Conservation (phyloP, 352 stramenopile species). For the Pseudoperonospora humuli region DNA sequence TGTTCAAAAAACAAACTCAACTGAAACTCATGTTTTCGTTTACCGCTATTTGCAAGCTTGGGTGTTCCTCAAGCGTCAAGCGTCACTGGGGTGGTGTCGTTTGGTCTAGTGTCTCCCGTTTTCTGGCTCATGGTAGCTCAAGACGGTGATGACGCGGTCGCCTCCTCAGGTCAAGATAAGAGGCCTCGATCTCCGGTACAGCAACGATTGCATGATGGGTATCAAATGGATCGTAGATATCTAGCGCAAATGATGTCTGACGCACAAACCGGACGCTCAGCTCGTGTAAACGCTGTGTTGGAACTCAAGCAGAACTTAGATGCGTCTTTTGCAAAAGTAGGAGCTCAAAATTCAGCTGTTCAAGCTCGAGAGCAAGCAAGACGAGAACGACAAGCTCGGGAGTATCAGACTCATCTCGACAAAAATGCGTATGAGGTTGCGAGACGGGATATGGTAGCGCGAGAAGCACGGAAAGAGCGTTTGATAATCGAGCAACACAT, state of each 20-base stretch:
- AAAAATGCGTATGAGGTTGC: conserved; percentile 76
- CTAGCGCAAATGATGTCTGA: conserved; percentile 33
- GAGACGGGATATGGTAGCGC: conserved; percentile 36
- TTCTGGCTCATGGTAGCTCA: conserved; percentile 4
- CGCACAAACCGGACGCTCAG: conserved; percentile 23
- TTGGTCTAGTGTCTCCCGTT: not conserved
- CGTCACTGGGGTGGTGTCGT: conserved; percentile 7
- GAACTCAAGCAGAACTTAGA: conserved; percentile 55
- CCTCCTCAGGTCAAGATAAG: not conserved
- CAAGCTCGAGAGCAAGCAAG: conserved; percentile 19
- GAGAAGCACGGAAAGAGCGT: conserved; percentile 28
- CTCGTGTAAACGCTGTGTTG: conserved; percentile 50
- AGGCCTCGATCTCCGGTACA: conserved; percentile 24
- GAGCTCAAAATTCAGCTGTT: conserved; percentile 43
- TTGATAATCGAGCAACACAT: no score
- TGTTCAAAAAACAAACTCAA: conserved; percentile 8
- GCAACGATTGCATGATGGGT: conserved; percentile 43
- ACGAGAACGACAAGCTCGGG: conserved; percentile 22
- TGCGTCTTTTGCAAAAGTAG: conserved; percentile 33
- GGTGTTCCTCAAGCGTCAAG: conserved; percentile 9
- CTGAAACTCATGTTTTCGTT: conserved; percentile 2
- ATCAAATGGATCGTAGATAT: conserved; percentile 38
- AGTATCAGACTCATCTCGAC: conserved; percentile 46
- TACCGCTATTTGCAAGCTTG: conserved; percentile 3
- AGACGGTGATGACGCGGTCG: not conserved